A percentile compares a stretch with the other conserved stretches of the same genome.
phyloP scores from a whole-genome alignment of 2,329 filamentous ascomycete species.

The Elsinoe batatas region DNA sequence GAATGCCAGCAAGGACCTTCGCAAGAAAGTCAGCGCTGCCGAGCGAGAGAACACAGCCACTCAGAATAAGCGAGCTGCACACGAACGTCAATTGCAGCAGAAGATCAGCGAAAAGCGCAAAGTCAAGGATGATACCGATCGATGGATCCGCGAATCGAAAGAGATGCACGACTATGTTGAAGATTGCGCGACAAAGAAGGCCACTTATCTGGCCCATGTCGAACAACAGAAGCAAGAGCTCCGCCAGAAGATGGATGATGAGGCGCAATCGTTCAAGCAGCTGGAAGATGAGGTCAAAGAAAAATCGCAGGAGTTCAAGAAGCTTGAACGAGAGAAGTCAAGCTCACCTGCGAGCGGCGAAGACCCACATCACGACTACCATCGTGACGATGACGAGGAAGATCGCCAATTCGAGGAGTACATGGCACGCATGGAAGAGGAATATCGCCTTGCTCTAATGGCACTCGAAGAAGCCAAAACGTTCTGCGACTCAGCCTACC shows the following conservation, averaged over 20 bases:
- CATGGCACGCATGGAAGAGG: constrained; percentile 21
- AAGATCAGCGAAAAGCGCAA: constrained; percentile 60
- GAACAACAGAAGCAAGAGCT: constrained; percentile 33
- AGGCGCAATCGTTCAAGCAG: constrained; percentile 42
- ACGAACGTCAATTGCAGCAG: constrained; percentile 61
- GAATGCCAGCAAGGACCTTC: constrained; percentile 74
- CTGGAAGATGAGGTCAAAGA: constrained; percentile 66
- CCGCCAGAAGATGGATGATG: constrained; percentile 33
- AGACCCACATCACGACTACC: constrained; percentile 19
- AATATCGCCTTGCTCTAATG: constrained; percentile 24
- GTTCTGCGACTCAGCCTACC: constrained; percentile 44
- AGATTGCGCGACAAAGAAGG: constrained; percentile 27
- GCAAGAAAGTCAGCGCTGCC: constrained; percentile 66
- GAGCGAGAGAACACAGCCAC: constrained; percentile 74
- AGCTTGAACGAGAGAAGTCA: constrained; percentile 57
- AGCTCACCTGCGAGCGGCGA: constrained; percentile 34
- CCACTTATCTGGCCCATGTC: constrained; percentile 34
- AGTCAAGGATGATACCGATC: constrained; percentile 57
- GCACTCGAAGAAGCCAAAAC: constrained; percentile 26
- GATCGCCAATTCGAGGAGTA: constrained; percentile 31
- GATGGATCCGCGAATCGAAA: constrained; percentile 56
- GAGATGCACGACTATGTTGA: constrained; percentile 40
- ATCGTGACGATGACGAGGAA: constrained; percentile 31
- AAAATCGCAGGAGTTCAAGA: constrained; percentile 60
- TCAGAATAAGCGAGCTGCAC: constrained; percentile 67